These are phyloP conservation scores for Citeromyces siamensis DNA, from an alignment of 1,139 yeast genomes.

Conservation along the genomic window DNA sequence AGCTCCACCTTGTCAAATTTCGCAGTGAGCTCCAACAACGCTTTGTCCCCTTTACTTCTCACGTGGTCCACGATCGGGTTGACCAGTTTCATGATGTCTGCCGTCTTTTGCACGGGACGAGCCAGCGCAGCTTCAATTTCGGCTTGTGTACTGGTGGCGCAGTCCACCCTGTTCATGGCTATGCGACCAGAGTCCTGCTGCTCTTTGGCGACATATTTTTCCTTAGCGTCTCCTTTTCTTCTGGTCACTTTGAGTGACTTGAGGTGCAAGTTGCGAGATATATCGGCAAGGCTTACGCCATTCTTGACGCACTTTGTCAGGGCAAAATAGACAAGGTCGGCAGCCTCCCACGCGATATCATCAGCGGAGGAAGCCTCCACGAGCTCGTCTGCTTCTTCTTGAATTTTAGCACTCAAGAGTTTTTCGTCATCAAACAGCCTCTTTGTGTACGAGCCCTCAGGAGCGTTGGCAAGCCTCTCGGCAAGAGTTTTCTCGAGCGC, in stretches of 20 bases:
- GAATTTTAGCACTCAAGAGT: constrained; percentile 72
- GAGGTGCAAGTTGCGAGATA: constrained; percentile 73
- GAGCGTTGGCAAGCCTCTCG: constrained; percentile 48
- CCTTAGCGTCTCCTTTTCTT: constrained; percentile 93
- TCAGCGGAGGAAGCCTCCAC: constrained; percentile 61
- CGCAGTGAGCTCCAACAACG: constrained; percentile 74
- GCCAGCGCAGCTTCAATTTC: constrained; percentile 50
- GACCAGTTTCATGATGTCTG: constrained; percentile 86
- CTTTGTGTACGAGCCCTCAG: constrained; percentile 86
- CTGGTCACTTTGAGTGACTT: constrained; percentile 82
- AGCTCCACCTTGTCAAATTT: constrained; percentile 82
- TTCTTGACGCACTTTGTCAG: constrained; percentile 74
- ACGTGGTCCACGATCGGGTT: constrained; percentile 81
- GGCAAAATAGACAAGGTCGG: constrained; percentile 87
- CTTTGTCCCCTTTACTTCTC: constrained; percentile 68
- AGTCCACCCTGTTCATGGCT: constrained; percentile 49
- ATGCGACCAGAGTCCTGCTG: constrained; percentile 24
- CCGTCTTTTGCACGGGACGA: constrained; percentile 86
- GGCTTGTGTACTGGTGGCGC: constrained; percentile 26
- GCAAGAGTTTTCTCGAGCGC: constrained; percentile 55
- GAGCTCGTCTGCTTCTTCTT: constrained; percentile 94
- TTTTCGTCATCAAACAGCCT: constrained; percentile 71
- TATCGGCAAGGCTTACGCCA: constrained; percentile 70
- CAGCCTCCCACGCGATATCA: constrained; percentile 96
- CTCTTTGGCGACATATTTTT: constrained; percentile 35